Conservation (phyloP, 257 asterid genomes). For the Ehretia macrophylla region DNA sequence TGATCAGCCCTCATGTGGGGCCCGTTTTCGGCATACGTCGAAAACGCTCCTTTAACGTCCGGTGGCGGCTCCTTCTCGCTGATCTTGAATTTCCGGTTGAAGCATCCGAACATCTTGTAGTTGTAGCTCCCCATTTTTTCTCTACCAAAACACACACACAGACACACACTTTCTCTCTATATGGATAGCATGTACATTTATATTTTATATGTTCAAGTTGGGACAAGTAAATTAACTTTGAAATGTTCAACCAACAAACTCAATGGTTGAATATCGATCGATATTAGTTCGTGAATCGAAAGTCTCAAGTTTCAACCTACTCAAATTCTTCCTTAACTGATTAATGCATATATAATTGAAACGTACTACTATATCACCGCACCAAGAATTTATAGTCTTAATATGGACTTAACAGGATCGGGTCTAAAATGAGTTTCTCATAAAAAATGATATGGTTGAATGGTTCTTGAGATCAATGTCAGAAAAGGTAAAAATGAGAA, state of each 20-base stretch:
- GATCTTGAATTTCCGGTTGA: conserved; percentile 85
- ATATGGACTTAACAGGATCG: too few relatives aligned
- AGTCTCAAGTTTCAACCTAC: too few relatives aligned
- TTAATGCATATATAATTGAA: too few relatives aligned
- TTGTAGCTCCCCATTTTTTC: conserved; percentile 95
- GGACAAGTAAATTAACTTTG: too few relatives aligned
- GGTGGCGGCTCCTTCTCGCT: conserved; percentile 87
- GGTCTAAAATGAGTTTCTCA: too few relatives aligned
- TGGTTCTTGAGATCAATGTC: too few relatives aligned
- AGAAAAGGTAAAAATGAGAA: background rate
- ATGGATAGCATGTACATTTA: background rate
- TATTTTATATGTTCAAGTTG: background rate
- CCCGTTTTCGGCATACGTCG: conserved; percentile 45
- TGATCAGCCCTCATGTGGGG: conserved; percentile 64
- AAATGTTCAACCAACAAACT: too few relatives aligned
- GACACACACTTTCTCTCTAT: background rate
- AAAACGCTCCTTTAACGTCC: conserved; percentile 72
- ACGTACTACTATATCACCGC: too few relatives aligned
- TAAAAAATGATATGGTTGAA: background rate
- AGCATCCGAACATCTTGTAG: conserved; percentile 89
- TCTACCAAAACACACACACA: background rate
- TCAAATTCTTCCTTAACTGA: too few relatives aligned
- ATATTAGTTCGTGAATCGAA: too few relatives aligned
- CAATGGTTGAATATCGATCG: too few relatives aligned
- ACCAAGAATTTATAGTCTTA: too few relatives aligned